These are phyloP conservation scores for Wickerhamiella musiphila DNA, from an alignment of 805 yeast species.

Conservation along the genomic window DNA sequence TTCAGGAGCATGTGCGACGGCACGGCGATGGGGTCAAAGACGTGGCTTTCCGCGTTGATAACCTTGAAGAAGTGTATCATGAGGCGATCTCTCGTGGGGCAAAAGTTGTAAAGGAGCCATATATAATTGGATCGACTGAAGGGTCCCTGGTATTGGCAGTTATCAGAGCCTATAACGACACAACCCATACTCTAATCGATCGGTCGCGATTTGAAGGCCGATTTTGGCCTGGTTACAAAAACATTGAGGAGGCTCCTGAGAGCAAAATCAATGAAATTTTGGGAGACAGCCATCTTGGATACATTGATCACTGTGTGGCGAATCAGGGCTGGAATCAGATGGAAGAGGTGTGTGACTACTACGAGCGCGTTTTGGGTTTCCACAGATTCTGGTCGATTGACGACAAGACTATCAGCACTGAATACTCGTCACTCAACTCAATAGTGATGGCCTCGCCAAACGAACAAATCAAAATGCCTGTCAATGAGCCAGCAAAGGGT, in stretches of 20 bases:
- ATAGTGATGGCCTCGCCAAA: constrained; percentile 59
- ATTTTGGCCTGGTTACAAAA: constrained; percentile 36
- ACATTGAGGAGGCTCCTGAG: constrained; percentile 2
- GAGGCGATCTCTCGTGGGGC: constrained; percentile 42
- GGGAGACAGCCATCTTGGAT: neutral
- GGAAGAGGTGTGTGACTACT: constrained; percentile 39
- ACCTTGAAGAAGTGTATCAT: constrained; percentile 29
- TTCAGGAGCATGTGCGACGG: constrained; percentile 29
- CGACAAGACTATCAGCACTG: constrained; percentile 56
- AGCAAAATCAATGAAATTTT: constrained; percentile 4
- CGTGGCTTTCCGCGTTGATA: constrained; percentile 44
- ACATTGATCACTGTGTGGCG: constrained; percentile 67
- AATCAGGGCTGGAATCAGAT: constrained; percentile 57
- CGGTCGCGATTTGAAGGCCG: constrained; percentile 23
- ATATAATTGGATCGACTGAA: constrained; percentile 4
- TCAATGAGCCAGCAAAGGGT: constrained; percentile 70
- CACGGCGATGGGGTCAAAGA: constrained; percentile 80
- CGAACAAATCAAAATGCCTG: constrained; percentile 57
- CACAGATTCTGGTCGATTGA: constrained; percentile 76
- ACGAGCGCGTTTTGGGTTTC: constrained; percentile 50
- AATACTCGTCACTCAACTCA: constrained; percentile 50
- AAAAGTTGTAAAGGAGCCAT: constrained; percentile 18
- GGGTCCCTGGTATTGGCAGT: constrained; percentile 41
- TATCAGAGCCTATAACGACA: constrained; percentile 39
- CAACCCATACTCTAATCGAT: constrained; percentile 52